Conservation (phyloP, 768 basidiomycete species). For the Tulasnella sp. region DNA sequence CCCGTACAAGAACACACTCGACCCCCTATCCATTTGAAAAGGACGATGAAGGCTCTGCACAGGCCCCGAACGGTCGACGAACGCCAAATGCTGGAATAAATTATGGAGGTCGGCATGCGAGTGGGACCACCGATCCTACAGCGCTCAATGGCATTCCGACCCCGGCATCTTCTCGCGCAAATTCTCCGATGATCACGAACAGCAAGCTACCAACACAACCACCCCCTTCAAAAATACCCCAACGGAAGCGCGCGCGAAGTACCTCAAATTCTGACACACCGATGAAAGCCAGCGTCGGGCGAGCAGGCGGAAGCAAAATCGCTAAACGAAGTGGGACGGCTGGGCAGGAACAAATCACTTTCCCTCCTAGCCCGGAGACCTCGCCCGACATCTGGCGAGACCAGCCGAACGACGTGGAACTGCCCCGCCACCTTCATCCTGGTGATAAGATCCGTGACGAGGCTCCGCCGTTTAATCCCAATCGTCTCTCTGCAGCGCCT, state of each 20-base stretch:
- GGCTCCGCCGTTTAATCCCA: conserved; percentile 26
- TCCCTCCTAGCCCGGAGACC: conserved; percentile 30
- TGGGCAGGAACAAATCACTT: conserved; percentile 1
- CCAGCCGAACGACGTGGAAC: not conserved
- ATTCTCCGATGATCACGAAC: conserved; percentile 38
- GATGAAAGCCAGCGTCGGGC: not conserved
- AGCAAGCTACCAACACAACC: conserved; percentile 12
- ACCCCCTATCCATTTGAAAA: conserved; percentile 38
- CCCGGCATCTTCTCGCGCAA: conserved; percentile 44
- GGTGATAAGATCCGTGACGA: conserved; percentile 26
- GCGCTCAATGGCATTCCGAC: conserved; percentile 39
- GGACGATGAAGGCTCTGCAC: conserved; percentile 58
- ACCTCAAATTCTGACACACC: conserved; percentile 8
- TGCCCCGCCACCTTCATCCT: not conserved
- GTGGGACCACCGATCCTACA: conserved; percentile 31
- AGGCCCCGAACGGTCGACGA: conserved; percentile 45
- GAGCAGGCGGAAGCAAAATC: not conserved
- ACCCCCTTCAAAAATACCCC: conserved; percentile 14
- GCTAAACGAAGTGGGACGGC: not conserved
- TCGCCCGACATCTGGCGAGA: conserved; percentile 28
- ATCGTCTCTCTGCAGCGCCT: conserved; percentile 39
- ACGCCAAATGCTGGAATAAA: conserved; percentile 29
- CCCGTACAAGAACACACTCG: conserved; percentile 38
- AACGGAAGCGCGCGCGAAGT: conserved; percentile 7
- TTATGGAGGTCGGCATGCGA: conserved; percentile 34